Evolutionary conservation across 495 filamentous ascomycete species (phyloP), one percentile per base, ranked within the genome.

Genomic region (Aeminium ludgeri): DNA sequence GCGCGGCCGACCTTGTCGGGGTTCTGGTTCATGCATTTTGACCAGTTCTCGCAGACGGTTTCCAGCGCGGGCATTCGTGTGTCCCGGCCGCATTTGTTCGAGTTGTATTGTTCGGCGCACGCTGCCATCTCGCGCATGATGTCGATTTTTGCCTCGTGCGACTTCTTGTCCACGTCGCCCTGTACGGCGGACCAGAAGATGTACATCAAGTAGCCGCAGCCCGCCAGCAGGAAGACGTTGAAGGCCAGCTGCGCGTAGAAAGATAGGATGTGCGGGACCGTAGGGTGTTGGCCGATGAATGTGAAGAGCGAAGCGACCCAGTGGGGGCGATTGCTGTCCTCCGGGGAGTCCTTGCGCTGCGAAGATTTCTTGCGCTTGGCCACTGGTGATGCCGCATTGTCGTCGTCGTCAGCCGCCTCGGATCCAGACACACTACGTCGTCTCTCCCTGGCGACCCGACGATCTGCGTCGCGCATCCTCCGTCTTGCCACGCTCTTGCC

Each of bases 221-320:
- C 59, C 30, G 68, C 61, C 8, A 83, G 69, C 3, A 93, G 62
- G 45, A 80, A 67, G 44, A 82, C 45, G 54, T 94, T 95, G 53
- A 93, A 75, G 7, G 70, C 57, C 30, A 95, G 66, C 46, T 87
- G 82, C 10, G 84, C 62, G 70, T 86, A 97, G 58, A 73, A 80
- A 20, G 84, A 85, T 16, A 95, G 63, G 38, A 92, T 80, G 40
- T 76, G 70, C 4, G 89, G 89, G n/a, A 93, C 72, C 48, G 77
- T 72, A 0, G 86, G 86, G 54, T 94, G 82, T 30, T 70, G 69
- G 47, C 80, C 80, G 44, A 93, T 61, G 37, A 76, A 72, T 15
- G 70, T 63, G 28, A 87, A 72, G 48, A 84, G 65, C 11, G 67
- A 58, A 18, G 63, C 63, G 36, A 82, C 50, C 49, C 43, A 59